phyloP scores from a whole-genome alignment of 148 eudicot genomes.

The Dianthus caryophyllus region DNA sequence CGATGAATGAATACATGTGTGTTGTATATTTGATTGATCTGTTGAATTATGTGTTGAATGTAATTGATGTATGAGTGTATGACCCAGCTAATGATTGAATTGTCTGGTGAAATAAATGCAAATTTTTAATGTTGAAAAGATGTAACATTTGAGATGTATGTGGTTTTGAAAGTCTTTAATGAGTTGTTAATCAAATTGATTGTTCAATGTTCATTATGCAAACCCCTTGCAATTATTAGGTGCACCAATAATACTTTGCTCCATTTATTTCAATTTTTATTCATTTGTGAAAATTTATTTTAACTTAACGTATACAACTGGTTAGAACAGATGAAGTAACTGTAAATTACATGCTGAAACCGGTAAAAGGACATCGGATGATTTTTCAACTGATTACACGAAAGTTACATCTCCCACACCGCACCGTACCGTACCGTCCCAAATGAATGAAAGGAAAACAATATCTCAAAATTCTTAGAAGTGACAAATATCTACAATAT shows the following conservation, averaged over 20 bases:
- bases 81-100: not conserved
- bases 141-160: not conserved
- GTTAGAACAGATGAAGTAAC: no score
- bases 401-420: not conserved
- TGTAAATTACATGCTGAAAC: no score
- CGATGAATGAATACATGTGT: constrained; percentile 2
- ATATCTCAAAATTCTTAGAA: constrained; percentile 1
- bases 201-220: constrained; percentile 9
- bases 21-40: not conserved
- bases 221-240: not conserved
- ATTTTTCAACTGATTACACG: not conserved
- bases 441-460: no score
- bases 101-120: not conserved
- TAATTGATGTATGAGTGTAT: not conserved
- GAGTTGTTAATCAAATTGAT: not conserved
- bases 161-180: not conserved
- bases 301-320: no score
- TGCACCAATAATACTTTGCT: constrained; percentile 10
- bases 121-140: constrained; percentile 8
- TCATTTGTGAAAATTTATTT: no score
- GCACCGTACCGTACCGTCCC: no score
- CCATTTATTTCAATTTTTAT: no score
- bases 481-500: not conserved
- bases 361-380: no score
- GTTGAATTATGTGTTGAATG: not conserved